Evolutionary conservation across 1,284 basidiomycete species (phyloP), one percentile per base, ranked within the genome.

Genomic region (Apiotrichum laibachii): DNA sequence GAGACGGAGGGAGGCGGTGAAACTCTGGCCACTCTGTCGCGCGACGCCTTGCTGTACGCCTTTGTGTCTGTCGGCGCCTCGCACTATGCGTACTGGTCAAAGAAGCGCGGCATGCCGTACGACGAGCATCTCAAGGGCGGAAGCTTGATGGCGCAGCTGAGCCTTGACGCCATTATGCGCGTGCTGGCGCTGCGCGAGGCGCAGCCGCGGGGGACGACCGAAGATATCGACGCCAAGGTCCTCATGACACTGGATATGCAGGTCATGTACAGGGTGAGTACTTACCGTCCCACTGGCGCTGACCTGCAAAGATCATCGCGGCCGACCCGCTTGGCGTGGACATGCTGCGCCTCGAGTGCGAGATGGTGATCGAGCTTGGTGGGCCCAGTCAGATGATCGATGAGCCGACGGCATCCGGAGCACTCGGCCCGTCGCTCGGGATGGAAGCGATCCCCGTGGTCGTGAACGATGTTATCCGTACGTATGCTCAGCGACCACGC

Each of bases 21-120:
- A 7, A 31, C 26, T 31, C 26, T 59, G 5, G 49, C 35, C 8
- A 48, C 50, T 37, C 31, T 59, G 31, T 43, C 52, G 19, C 56
- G 53, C 33, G 50, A 50, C 9, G 57, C 57, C 5, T 21, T 59
- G 34, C 53, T 59, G 31, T 48, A 59, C 44, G 57, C 57, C 6
- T 59, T 59, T 21, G 53, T 59, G 10, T 10, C 40, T 1, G 35
- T 54, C 10, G 57, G 57, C 31, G 57, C 57, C 15, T 45, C 50
- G 31, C 57, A 59, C 31, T 54, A 51, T 12, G 57, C 57, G 15
- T 59, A 59, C 49, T 59, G 57, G 57, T 50, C 49, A 18, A 31
- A 35, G 15, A 50, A 33, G 44, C 48, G 53, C n/a, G 44, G 49
- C 9, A 49, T 51, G 43, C 43, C 53, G 15, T 31, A 43, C 6